Conservation (phyloP, 768 basidiomycete genomes). For the Tricholoma sp. region DNA sequence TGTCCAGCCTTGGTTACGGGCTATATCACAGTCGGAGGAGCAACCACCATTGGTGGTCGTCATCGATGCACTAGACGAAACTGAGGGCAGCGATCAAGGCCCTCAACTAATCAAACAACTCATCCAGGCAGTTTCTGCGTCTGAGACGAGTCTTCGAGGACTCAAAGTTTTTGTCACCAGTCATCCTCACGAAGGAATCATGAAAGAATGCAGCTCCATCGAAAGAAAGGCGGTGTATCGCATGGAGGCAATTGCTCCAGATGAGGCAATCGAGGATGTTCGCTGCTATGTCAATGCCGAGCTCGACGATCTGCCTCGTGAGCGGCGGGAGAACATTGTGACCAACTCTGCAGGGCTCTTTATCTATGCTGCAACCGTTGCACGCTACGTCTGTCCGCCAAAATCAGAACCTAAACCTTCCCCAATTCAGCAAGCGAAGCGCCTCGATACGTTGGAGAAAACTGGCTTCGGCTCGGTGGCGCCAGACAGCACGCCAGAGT, state of each 20-base stretch:
- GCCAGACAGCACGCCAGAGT: too few species aligned
- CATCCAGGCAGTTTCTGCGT: too few species aligned
- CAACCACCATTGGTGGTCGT: too few species aligned
- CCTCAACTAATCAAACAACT: too few species aligned
- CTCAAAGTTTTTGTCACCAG: not conserved
- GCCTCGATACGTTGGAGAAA: not conserved
- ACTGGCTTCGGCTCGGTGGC: too few species aligned
- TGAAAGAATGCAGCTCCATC: not conserved
- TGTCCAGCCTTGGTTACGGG: too few species aligned
- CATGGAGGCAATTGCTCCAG: not conserved
- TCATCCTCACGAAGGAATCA: not conserved
- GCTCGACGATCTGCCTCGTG: not conserved
- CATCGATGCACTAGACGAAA: too few species aligned
- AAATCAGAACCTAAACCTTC: not conserved
- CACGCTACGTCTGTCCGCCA: slow-evolving; percentile 16
- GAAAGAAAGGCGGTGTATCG: not conserved
- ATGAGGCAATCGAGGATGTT: not conserved
- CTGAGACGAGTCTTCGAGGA: too few species aligned
- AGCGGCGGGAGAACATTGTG: slow-evolving; percentile 7
- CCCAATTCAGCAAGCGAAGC: not conserved
- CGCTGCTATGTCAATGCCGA: not conserved
- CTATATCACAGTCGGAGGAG: too few species aligned
- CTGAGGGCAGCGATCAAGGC: too few species aligned
- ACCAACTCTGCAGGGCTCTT: slow-evolving; percentile 18
- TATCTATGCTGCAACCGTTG: slow-evolving; percentile 23